These are phyloP conservation scores for Ochromonas danica DNA, from an alignment of 108 stramenopile species.

Conservation along the genomic window DNA sequence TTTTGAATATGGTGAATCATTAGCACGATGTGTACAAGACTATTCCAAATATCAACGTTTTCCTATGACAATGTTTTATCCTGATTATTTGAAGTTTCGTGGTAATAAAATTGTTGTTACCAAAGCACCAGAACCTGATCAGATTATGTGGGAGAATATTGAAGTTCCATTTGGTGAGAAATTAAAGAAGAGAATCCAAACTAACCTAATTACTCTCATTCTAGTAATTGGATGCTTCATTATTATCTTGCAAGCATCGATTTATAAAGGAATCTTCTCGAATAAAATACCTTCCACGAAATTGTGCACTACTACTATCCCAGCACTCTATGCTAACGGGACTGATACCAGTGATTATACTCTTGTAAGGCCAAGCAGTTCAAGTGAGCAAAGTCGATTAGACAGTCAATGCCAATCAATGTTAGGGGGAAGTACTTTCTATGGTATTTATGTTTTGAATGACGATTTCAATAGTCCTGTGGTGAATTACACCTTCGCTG, in stretches of 20 bases:
- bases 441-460: neutral
- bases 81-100: neutral
- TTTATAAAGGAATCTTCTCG: slow-evolving; percentile 1
- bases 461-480: neutral
- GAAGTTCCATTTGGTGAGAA: slow-evolving; percentile 1
- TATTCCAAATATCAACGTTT: neutral
- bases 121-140: slow-evolving; percentile 16
- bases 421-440: neutral
- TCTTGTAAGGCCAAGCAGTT: neutral
- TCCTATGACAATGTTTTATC: slow-evolving; percentile 1
- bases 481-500: neutral
- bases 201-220: neutral
- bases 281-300: neutral
- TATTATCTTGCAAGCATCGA: slow-evolving; percentile 11
- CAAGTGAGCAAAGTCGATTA: neutral
- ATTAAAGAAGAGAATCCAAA: neutral
- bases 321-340: neutral
- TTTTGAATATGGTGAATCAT: slow-evolving; percentile 11
- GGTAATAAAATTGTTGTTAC: slow-evolving; percentile 4
- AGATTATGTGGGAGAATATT: slow-evolving; percentile 35
- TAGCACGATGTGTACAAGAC: slow-evolving; percentile 26
- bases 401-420: neutral
- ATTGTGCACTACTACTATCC: neutral
- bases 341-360: neutral
- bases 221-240: slow-evolving; percentile 29